These are phyloP conservation scores for Phytophthora hybrid DNA, from an alignment of 352 stramenopile genomes.

Conservation along the genomic window DNA sequence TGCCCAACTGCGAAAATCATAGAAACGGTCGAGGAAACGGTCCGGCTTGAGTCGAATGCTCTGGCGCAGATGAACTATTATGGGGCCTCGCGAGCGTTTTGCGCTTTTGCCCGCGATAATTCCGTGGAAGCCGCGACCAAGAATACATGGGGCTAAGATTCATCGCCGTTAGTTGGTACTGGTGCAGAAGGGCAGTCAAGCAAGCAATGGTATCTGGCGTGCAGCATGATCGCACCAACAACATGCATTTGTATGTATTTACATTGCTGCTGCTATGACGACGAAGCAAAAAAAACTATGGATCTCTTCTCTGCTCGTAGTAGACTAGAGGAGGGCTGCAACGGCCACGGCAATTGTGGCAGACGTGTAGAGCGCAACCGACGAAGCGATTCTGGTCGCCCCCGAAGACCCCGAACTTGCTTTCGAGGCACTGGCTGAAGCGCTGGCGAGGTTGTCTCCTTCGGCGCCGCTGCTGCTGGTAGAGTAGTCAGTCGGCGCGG, in stretches of 20 bases:
- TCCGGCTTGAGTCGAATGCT: background rate
- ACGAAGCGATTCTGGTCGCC: conserved; percentile 6
- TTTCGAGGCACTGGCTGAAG: conserved; percentile 4
- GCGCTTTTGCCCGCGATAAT: conserved; percentile 2
- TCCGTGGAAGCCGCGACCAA: conserved; percentile 3
- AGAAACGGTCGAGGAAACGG: conserved; percentile 6
- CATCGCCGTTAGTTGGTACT: background rate
- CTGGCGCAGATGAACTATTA: background rate
- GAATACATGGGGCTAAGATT: conserved; percentile 9
- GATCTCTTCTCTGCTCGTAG: background rate
- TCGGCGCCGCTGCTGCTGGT: conserved; percentile 9
- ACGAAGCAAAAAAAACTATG: conserved; percentile 9
- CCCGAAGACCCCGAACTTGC: conserved; percentile 25
- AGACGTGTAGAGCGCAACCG: conserved; percentile 26
- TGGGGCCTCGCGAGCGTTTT: conserved; percentile 6
- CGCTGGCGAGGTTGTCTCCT: conserved; percentile 8
- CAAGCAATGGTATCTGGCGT: background rate
- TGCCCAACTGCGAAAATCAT: background rate
- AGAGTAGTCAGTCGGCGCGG: conserved; percentile 13
- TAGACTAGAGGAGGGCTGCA: conserved; percentile 31
- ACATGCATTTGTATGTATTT: conserved; percentile 30
- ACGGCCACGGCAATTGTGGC: conserved; percentile 19
- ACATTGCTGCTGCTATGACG: conserved; percentile 1
- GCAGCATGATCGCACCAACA: conserved; percentile 10
- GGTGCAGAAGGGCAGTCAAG: background rate